Evolutionary conservation across 257 asterid genomes (phyloP).

Genomic region (Solanum arcanum): DNA sequence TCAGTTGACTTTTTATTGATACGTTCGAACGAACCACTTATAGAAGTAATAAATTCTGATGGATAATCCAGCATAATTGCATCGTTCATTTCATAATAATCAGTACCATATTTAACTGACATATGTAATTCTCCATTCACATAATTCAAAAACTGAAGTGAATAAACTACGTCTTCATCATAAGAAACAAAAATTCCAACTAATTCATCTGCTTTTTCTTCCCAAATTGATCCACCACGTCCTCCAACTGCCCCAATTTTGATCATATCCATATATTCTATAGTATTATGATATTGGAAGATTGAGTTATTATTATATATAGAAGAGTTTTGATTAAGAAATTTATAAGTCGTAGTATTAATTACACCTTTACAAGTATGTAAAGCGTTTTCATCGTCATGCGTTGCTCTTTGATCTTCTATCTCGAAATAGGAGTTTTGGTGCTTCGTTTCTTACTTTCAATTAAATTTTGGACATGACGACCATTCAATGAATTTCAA

Average conservation of each 20-base stretch:
- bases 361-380: too few species aligned
- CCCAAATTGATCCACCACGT: background rate
- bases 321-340: too few species aligned
- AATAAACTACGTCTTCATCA: background rate
- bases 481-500: too few species aligned
- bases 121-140: background rate
- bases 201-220: background rate
- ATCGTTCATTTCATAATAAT: rapidly evolving
- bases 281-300: background rate
- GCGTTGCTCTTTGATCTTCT: too few species aligned
- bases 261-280: background rate
- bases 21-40: background rate
- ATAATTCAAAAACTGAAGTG: background rate
- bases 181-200: background rate
- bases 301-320: too few species aligned
- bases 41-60: background rate
- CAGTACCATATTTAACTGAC: background rate
- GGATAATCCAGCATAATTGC: background rate
- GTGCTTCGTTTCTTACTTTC: too few species aligned
- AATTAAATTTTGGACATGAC: too few species aligned
- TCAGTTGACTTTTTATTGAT: background rate
- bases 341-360: too few species aligned
- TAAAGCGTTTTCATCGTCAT: too few species aligned
- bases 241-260: background rate
- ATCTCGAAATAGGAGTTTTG: too few species aligned